Base-by-base conservation (phyloP, 495 filamentous ascomycete species). In the Aspergillus sparsus region DNA sequence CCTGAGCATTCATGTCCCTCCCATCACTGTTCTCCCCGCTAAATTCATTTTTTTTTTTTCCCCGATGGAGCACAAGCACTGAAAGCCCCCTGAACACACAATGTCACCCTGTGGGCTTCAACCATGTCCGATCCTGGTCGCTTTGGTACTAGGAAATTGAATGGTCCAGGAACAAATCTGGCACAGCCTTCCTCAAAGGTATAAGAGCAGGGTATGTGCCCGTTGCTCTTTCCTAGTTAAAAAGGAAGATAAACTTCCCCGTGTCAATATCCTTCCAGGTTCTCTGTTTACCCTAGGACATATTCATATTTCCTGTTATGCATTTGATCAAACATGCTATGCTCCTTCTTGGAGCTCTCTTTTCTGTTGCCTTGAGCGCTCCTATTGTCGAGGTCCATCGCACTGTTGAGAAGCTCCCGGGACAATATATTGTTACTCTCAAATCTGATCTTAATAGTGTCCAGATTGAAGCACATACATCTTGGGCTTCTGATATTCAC, bases 341-440 rank as follows among this genome's bases (percentile, higher is more conserved):
- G 45, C 53, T 71, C 27, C 62, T 70, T 35, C 54, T 72, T 15
- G 68, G 61, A 52, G 64, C 70, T 46, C 8, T 72, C 21, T 62
- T 69, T 36, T 64, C 67, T 41, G 68, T 62, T 18, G 58, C 65
- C 32, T 55, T 67, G 41, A 62, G 64, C 27, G 62, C 58, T 16
- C 63, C 67, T 36, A 44, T 67, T 31, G 42, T 56, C 18, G 62
- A 62, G 16, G 37, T 47, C 47, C 66, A 51, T 16, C 57, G 58
- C 10, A 10, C 56, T 33, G 31, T 53, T 9, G 58, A 66, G 44
- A 60, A 44, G 37, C 53, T 72, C 46, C 66, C 70, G 6, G 66
- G 66, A 33, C 68, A 67, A 56, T 72, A 70, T 58, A 72, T 72
- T 37, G 62, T 70, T 54, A 64, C 63, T 32, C 63, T 72, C 51